phyloP scores from a whole-genome alignment of 768 basidiomycete species.

The Dioszegia aurantiaca region DNA sequence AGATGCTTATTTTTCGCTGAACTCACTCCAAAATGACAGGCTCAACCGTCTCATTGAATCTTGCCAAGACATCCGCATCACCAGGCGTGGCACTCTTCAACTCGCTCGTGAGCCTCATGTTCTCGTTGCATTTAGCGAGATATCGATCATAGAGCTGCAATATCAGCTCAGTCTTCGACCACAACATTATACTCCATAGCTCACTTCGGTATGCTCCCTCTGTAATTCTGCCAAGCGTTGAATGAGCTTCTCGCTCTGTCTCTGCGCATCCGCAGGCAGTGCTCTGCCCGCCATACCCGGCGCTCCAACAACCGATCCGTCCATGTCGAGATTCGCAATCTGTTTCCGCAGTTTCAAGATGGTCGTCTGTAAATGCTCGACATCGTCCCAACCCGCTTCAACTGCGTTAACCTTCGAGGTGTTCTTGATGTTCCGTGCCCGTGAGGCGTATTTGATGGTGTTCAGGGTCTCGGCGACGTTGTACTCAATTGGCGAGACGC shows the following conservation, averaged over 20 bases:
- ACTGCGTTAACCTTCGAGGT: constrained; percentile 84
- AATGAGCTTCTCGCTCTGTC: constrained; percentile 70
- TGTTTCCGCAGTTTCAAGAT: constrained; percentile 83
- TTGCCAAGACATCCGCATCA: constrained; percentile 39
- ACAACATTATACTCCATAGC: neutral
- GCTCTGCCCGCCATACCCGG: neutral
- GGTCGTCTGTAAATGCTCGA: constrained; percentile 90
- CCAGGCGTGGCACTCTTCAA: constrained; percentile 28
- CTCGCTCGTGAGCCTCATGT: constrained; percentile 43
- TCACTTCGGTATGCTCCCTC: constrained; percentile 81
- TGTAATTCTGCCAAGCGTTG: constrained; percentile 79
- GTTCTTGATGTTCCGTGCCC: constrained; percentile 96
- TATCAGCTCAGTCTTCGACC: constrained; percentile 7
- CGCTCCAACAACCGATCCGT: constrained; percentile 51
- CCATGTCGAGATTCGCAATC: constrained; percentile 73
- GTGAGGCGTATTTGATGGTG: constrained; percentile 86
- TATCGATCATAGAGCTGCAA: constrained; percentile 42
- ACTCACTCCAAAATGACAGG: constrained; percentile 66
- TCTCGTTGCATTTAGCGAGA: constrained; percentile 42
- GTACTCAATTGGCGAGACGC: constrained; percentile 92
- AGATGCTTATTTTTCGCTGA: constrained; percentile 53
- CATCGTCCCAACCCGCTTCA: constrained; percentile 97
- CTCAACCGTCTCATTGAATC: constrained; percentile 63
- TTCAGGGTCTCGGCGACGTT: constrained; percentile 84
- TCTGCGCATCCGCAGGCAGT: constrained; percentile 27